These are phyloP conservation scores for Eremomyces bilateralis DNA, from an alignment of 495 filamentous ascomycete genomes.

Conservation along the genomic window DNA sequence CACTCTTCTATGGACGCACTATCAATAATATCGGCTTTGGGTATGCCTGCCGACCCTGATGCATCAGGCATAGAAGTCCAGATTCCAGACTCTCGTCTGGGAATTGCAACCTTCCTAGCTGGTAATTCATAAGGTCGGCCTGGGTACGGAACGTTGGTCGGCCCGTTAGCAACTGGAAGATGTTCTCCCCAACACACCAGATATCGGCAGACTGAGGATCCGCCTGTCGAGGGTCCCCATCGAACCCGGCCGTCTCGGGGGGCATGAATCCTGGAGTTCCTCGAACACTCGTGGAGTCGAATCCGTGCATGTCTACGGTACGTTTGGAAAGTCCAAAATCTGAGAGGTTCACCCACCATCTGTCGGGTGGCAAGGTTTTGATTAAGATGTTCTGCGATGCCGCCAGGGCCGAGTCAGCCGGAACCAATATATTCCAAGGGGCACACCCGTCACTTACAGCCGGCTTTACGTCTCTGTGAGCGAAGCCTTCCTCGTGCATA, in stretches of 20 bases:
- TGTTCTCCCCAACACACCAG: slow-evolving; percentile 4
- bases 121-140: no score
- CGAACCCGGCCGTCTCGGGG: slow-evolving; percentile 18
- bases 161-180: slow-evolving; percentile 1
- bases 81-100: no score
- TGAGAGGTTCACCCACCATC: slow-evolving; percentile 26
- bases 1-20: no score
- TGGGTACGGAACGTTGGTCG: slow-evolving; percentile 1
- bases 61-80: no score
- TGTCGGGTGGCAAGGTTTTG: slow-evolving; percentile 2
- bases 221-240: background rate
- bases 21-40: no score
- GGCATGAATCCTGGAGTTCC: slow-evolving; percentile 20
- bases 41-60: no score
- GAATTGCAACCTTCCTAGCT: no score
- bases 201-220: no score
- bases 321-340: slow-evolving; percentile 30
- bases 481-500: slow-evolving; percentile 7
- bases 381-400: slow-evolving; percentile 6
- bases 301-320: slow-evolving; percentile 8
- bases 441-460: no score
- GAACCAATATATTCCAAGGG: no score
- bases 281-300: slow-evolving; percentile 12
- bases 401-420: no score
- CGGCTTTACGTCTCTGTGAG: slow-evolving; percentile 7